phyloP scores from a whole-genome alignment of 306 rosid species.

The Trichosanthes cucumerina region DNA sequence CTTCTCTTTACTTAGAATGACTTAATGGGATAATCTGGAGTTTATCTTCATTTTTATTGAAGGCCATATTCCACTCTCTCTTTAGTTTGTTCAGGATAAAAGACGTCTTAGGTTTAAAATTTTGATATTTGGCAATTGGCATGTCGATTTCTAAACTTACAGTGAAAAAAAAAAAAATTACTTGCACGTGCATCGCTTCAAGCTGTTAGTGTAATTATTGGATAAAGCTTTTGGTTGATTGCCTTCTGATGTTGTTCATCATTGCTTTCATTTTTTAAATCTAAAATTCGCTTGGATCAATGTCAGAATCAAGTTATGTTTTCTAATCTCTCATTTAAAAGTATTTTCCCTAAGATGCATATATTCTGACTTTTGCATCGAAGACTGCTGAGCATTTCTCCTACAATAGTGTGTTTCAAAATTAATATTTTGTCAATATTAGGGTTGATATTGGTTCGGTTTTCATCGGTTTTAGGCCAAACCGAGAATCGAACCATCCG shows the following conservation, averaged over 20 bases:
- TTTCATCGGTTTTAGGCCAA: too few relatives aligned
- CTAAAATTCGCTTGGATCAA: background rate
- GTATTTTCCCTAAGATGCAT: background rate
- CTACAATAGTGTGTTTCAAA: background rate
- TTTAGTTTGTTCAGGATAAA: background rate
- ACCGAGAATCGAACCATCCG: too few relatives aligned
- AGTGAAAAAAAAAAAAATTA: background rate
- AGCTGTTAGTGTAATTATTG: background rate
- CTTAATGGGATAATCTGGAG: background rate
- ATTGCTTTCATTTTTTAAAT: background rate
- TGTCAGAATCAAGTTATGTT: background rate
- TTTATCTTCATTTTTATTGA: background rate
- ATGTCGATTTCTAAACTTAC: background rate
- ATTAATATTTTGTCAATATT: background rate
- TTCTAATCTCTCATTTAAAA: background rate
- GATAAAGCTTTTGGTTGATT: background rate
- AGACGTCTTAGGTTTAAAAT: background rate
- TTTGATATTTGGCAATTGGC: background rate
- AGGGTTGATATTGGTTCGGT: too few relatives aligned
- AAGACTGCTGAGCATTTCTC: background rate
- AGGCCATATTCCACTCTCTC: background rate
- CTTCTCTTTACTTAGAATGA: background rate
- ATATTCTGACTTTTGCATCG: background rate
- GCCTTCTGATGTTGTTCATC: background rate
- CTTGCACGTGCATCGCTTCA: background rate